Evolutionary conservation across 176 grass and related monocot species (phyloP).

Genomic region (Carex cristatella): DNA sequence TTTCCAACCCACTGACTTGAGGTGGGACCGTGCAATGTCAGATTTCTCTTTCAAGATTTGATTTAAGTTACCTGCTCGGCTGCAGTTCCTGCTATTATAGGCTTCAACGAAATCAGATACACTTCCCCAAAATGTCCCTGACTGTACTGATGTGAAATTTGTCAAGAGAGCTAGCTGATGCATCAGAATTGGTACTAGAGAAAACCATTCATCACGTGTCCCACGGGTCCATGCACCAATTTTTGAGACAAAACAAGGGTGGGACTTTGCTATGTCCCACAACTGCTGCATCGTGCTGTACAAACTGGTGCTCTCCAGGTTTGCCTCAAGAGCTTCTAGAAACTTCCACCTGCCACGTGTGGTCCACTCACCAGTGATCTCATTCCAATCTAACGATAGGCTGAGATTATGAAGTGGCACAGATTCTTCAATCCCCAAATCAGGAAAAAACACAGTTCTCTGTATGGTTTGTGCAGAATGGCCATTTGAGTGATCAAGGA

Average conservation of each 20-base stretch:
- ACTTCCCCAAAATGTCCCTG: not conserved
- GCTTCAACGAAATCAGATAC: conserved; percentile 44
- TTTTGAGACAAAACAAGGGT: conserved; percentile 30
- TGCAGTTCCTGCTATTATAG: conserved; percentile 23
- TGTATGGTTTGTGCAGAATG: conserved; percentile 10
- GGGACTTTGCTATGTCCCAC: conserved; percentile 52
- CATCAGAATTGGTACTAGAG: not conserved
- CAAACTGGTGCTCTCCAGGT: conserved; percentile 35
- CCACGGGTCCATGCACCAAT: conserved; percentile 49
- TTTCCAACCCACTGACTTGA: conserved; percentile 49
- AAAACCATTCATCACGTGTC: conserved; percentile 1
- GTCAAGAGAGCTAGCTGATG: not conserved
- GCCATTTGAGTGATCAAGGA: conserved; percentile 45
- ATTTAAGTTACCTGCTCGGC: not conserved
- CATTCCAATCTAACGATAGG: conserved; percentile 59
- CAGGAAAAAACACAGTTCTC: conserved; percentile 58
- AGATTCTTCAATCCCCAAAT: conserved; percentile 52
- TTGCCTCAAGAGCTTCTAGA: conserved; percentile 40
- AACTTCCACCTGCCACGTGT: conserved; percentile 59
- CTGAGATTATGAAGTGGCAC: conserved; percentile 40
- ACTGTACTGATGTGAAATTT: not conserved
- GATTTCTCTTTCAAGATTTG: conserved; percentile 13
- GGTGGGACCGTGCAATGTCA: conserved; percentile 37
- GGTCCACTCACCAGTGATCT: conserved; percentile 57
- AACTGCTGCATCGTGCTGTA: conserved; percentile 52